These are phyloP conservation scores for Didymella keratinophila DNA, from an alignment of 2,329 filamentous ascomycete species.

Conservation along the genomic window DNA sequence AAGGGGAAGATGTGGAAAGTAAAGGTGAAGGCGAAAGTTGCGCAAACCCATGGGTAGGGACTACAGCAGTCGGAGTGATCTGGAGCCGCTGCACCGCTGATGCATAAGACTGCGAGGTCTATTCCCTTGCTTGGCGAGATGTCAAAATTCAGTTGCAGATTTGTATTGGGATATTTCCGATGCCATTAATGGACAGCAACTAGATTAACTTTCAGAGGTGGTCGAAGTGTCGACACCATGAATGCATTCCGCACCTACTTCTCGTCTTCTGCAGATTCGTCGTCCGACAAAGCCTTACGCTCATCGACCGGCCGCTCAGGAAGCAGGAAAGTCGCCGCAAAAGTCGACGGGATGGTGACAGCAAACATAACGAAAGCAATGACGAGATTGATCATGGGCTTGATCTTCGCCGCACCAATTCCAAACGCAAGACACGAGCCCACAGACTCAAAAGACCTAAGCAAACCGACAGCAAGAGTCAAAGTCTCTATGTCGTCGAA, in stretches of 20 bases:
- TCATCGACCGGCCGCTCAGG: neutral
- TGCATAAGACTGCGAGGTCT: too few species aligned
- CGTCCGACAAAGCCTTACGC: neutral
- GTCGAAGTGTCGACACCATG: neutral
- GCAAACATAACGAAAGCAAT: neutral
- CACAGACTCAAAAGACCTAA: neutral
- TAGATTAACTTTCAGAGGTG: neutral
- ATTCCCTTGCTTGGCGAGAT: neutral
- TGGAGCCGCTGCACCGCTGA: too few species aligned
- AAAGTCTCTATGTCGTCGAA: neutral
- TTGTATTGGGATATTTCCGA: neutral
- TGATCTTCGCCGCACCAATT: neutral
- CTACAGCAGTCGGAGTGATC: too few species aligned
- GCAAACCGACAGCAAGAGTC: neutral
- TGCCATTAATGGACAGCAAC: neutral
- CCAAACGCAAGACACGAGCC: neutral
- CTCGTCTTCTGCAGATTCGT: neutral
- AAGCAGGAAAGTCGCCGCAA: neutral
- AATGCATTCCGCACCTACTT: neutral
- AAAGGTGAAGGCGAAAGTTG: too few species aligned
- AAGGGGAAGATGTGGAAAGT: too few species aligned
- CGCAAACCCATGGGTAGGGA: too few species aligned
- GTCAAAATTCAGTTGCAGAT: neutral
- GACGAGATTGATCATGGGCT: neutral
- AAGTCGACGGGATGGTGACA: neutral